phyloP scores from a whole-genome alignment of 202 grass and related monocot species.

The Dendrocalamus latiflorus region DNA sequence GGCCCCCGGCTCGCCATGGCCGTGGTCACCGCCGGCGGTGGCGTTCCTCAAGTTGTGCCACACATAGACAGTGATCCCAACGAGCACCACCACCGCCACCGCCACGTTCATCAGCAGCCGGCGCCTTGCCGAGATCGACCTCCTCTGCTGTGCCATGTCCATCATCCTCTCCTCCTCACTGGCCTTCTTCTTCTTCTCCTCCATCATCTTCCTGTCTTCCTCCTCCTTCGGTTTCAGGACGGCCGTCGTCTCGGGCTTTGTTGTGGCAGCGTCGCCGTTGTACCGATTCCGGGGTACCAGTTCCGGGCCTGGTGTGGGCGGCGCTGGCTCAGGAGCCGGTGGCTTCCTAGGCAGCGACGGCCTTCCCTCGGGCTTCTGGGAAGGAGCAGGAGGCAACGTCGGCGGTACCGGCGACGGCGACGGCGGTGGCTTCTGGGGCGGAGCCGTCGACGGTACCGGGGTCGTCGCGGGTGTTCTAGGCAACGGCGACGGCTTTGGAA shows the following conservation, averaged over 20 bases:
- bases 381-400: neutral
- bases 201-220: constrained; percentile 33
- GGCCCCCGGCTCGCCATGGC: neutral
- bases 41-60: constrained; percentile 41
- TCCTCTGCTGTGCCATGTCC: neutral
- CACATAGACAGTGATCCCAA: constrained; percentile 44
- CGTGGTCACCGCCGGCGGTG: neutral
- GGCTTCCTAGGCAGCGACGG: neutral
- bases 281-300: neutral
- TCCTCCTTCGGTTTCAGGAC: neutral
- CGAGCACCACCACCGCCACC: constrained; percentile 40
- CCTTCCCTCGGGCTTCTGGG: constrained; percentile 1
- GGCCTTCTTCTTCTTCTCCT: too few relatives aligned
- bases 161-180: neutral
- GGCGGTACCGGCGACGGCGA: neutral
- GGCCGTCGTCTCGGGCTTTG: neutral
- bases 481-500: too few relatives aligned
- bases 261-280: neutral
- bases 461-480: too few relatives aligned
- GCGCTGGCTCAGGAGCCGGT: constrained; percentile 4
- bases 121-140: constrained; percentile 8
- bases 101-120: constrained; percentile 55
- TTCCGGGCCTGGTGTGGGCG: neutral
- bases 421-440: too few relatives aligned
- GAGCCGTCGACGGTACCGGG: too few relatives aligned